Conservation (phyloP, 495 filamentous ascomycete genomes). For the Aspergillus conjunctus region DNA sequence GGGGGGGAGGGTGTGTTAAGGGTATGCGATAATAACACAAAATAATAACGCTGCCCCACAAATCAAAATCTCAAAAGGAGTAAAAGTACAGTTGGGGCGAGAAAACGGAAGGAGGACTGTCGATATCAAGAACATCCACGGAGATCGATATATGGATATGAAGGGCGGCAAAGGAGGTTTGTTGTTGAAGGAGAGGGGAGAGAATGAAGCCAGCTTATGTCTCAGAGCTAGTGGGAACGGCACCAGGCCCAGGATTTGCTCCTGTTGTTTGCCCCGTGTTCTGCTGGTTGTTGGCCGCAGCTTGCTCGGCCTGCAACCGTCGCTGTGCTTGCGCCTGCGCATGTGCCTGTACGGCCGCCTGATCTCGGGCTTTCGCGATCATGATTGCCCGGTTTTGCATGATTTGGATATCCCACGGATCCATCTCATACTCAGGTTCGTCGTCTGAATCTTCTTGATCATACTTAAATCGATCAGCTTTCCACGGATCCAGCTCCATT, state of each 20-base stretch:
- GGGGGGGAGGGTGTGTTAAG: conserved; percentile 14
- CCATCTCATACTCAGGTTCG: conserved; percentile 69
- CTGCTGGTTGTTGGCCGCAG: conserved; percentile 33
- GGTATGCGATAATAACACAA: conserved; percentile 29
- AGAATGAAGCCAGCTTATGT: conserved; percentile 38
- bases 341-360: conserved; percentile 53
- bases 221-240: conserved; percentile 35
- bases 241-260: conserved; percentile 38
- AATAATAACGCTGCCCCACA: conserved; percentile 18
- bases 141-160: conserved; percentile 17
- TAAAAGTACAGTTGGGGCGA: conserved; percentile 44
- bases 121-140: no score
- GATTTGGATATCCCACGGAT: conserved; percentile 68
- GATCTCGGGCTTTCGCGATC: conserved; percentile 52
- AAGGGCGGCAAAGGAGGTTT: conserved; percentile 33
- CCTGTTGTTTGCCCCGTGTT: conserved; percentile 36
- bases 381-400: conserved; percentile 75
- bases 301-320: conserved; percentile 46
- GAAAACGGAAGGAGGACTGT: conserved; percentile 13
- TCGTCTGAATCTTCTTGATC: conserved; percentile 71
- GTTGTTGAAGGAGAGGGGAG: conserved; percentile 15
- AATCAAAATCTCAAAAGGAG: conserved; percentile 28
- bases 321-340: conserved; percentile 43
- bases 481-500: conserved; percentile 52
- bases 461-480: conserved; percentile 79